A percentile compares a stretch with the other conserved stretches of the same genome.
phyloP scores from a whole-genome alignment of 2,329 filamentous ascomycete genomes.

The Fusarium verticillioides region DNA sequence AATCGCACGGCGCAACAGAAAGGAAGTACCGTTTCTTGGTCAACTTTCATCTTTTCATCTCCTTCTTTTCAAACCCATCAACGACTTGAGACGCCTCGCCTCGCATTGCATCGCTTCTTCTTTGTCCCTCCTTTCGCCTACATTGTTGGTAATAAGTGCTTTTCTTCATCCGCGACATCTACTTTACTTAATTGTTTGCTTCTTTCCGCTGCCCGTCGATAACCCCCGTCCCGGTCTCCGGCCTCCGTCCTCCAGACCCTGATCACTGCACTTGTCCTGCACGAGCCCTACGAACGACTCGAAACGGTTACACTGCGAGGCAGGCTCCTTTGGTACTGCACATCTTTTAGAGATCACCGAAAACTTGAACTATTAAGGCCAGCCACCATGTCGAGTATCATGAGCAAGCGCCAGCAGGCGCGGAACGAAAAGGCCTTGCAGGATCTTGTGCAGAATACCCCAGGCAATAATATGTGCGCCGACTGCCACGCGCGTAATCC shows the following conservation, averaged over 20 bases:
- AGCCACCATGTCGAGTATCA: slow-evolving; percentile 71
- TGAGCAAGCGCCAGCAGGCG: slow-evolving; percentile 97
- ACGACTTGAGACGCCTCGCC: slow-evolving; percentile 16
- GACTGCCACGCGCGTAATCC: slow-evolving; percentile 94
- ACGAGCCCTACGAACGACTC: slow-evolving; percentile 31
- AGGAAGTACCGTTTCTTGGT: slow-evolving; percentile 18
- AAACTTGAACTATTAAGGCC: slow-evolving; percentile 5
- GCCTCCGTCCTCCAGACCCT: slow-evolving; percentile 22
- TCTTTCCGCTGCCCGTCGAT: slow-evolving; percentile 24
- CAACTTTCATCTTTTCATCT: slow-evolving; percentile 29
- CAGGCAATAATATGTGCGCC: slow-evolving; percentile 93
- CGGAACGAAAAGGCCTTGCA: slow-evolving; percentile 94
- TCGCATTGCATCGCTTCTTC: slow-evolving; percentile 19
- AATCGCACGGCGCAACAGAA: slow-evolving; percentile 41
- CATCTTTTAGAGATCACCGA: slow-evolving; percentile 2
- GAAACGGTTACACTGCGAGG: slow-evolving; percentile 35
- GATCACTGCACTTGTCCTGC: slow-evolving; percentile 23
- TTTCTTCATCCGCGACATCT: slow-evolving; percentile 24
- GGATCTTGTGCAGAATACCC: slow-evolving; percentile 83
- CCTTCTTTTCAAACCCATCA: slow-evolving; percentile 29
- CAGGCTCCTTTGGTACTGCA: slow-evolving; percentile 13
- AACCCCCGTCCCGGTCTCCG: slow-evolving; percentile 25
- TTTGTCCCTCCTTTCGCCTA: slow-evolving; percentile 34
- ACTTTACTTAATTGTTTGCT: slow-evolving; percentile 23
- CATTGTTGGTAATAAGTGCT: slow-evolving; percentile 31